Percentiles rank a stretch among this genome's conserved stretches.
Evolutionary conservation across 371 early-diverging fungal genomes (phyloP).

Genomic region (Smittium mucronatum): DNA sequence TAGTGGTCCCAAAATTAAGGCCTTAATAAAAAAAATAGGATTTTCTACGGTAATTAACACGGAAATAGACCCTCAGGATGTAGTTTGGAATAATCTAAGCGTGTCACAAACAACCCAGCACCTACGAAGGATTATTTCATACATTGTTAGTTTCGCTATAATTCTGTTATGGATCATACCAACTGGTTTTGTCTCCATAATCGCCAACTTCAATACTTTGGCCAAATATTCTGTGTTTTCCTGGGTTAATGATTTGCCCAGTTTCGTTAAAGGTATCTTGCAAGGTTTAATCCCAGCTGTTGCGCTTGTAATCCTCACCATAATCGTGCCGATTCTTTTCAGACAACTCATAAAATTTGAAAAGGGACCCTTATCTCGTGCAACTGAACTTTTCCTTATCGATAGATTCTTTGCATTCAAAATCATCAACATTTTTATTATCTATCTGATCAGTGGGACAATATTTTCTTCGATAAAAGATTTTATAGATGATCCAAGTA

Average conservation of each 20-base stretch:
- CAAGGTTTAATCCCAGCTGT: slow-evolving; percentile 63
- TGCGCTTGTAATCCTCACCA: slow-evolving; percentile 45
- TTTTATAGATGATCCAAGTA: slow-evolving; percentile 16
- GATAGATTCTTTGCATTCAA: slow-evolving; percentile 57
- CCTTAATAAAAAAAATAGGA: slow-evolving; percentile 17
- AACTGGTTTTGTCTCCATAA: slow-evolving; percentile 42
- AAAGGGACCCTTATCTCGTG: slow-evolving; percentile 42
- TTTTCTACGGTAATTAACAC: slow-evolving; percentile 35
- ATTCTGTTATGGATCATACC: slow-evolving; percentile 63
- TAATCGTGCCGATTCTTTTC: slow-evolving; percentile 51
- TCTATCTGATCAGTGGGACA: slow-evolving; percentile 52
- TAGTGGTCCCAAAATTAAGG: slow-evolving; percentile 45
- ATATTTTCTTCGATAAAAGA: slow-evolving; percentile 35
- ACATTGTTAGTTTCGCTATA: slow-evolving; percentile 38
- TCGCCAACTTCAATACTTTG: slow-evolving; percentile 50
- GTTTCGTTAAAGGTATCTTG: slow-evolving; percentile 43
- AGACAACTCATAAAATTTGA: slow-evolving; percentile 46
- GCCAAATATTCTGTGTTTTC: slow-evolving; percentile 36
- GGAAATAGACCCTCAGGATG: slow-evolving; percentile 57
- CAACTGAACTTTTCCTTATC: slow-evolving; percentile 40
- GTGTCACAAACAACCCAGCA: slow-evolving; percentile 42
- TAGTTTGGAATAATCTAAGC: slow-evolving; percentile 73
- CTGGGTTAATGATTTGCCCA: slow-evolving; percentile 17
- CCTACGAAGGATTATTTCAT: slow-evolving; percentile 40
- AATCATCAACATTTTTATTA: slow-evolving; percentile 60